Base-by-base conservation (phyloP, 306 rosid genomes). In the Rosa chinensis region DNA sequence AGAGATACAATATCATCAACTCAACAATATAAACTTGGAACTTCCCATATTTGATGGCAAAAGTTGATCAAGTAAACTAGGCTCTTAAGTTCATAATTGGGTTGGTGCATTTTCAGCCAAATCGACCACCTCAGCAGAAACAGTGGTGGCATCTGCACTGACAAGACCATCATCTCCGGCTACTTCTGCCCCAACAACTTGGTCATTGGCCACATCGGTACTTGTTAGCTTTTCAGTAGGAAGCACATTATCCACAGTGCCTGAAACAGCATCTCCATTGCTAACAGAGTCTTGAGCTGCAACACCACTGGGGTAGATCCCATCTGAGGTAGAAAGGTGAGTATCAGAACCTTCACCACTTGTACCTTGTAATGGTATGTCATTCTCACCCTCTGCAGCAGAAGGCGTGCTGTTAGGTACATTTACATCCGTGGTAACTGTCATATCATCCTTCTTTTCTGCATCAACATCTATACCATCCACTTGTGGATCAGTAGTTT, bases 401-500 rank as follows among this genome's bases (percentile, higher is more conserved):
- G 73, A 11, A 53, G 74, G 68, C 17, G 55, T 21, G 44, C 50
- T 81, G 53, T 75, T 84, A 81, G 77, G 80, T 71, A 74, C 53
- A 25, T 78, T 37, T n/a, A 74, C 77, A 66, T 45, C 90, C 6
- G 20, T 20, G 67, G 67, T 42, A 10, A n/a, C 74, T 16, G 52
- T 40, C 10, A 44, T 68, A 69, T 79, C 83, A 16, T 43, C 35
- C 18, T 66, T 66, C 48, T 66, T 66, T 18, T 66, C 45, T 37
- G 70, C 70, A 66, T 66, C 71, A 1, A 66, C 28, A 40, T 67
- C 74, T 25, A 66, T 49, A 3, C n/a, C 50, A 52, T 77, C 81
- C 58, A 21, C 71, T 85, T 87, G 83, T 73, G 77, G 89, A 50
- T 66, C 77, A 40, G 72, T 79, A 64, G 68, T 79, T 77, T 79